phyloP scores from a whole-genome alignment of 257 asterid species.

The Nicotiana obtusifolia region DNA sequence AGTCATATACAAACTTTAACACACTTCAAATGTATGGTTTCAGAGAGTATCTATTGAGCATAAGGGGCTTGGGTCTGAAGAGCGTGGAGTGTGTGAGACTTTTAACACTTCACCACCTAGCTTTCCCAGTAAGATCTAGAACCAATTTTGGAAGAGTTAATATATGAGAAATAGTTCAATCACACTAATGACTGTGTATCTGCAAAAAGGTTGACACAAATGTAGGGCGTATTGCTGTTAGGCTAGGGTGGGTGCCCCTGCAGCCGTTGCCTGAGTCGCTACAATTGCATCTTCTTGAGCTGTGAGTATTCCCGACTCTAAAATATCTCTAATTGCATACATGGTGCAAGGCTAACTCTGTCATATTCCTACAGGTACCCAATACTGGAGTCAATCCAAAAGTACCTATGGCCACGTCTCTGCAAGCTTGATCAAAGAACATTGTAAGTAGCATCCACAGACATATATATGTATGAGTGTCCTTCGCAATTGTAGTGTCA shows the following conservation, averaged over 20 bases:
- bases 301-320: conserved; percentile 46
- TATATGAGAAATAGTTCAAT: conserved; percentile 9
- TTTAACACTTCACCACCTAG: conserved; percentile 96
- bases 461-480: background rate
- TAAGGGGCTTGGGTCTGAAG: conserved; percentile 92
- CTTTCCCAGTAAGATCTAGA: conserved; percentile 82
- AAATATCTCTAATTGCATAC: background rate
- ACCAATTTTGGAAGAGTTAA: conserved; percentile 12
- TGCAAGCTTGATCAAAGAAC: conserved; percentile 55
- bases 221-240: conserved; percentile 97
- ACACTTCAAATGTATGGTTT: conserved; percentile 18
- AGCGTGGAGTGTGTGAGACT: conserved; percentile 98
- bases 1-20: conserved; percentile 8
- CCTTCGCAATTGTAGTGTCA: background rate
- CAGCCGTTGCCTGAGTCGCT: conserved; percentile 96
- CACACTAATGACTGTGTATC: conserved; percentile 17
- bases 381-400: conserved; percentile 45
- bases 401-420: conserved; percentile 53
- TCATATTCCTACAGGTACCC: conserved; percentile 35
- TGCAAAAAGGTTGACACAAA: conserved; percentile 79
- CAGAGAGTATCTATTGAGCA: conserved; percentile 91
- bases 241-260: conserved; percentile 99
- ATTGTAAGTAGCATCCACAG: conserved; percentile 25
- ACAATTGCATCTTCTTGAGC: conserved; percentile 90
- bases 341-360: conserved; percentile 7